Conservation (phyloP, 2,329 filamentous ascomycete species). For the Pseudogymnoascus sp. region DNA sequence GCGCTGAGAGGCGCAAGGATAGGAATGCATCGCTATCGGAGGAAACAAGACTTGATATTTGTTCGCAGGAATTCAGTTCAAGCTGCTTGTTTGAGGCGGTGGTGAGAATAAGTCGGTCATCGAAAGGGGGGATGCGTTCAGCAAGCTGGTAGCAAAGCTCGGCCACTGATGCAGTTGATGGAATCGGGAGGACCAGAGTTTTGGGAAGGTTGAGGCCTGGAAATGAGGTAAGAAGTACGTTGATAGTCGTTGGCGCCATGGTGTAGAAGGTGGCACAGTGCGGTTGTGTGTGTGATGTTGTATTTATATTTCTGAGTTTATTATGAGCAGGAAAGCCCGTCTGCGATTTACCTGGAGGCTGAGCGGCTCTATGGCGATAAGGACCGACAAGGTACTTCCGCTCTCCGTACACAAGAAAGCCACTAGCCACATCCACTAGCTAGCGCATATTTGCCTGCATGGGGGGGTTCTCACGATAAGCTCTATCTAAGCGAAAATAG, state of each 20-base stretch:
- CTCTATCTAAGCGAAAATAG: slow-evolving; percentile 3
- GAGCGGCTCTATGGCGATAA: slow-evolving; percentile 1
- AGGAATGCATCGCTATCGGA: slow-evolving; percentile 57
- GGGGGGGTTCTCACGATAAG: not conserved
- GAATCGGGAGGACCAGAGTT: slow-evolving; percentile 71
- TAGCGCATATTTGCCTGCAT: not conserved
- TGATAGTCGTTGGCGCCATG: slow-evolving; percentile 56
- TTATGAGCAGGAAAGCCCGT: not conserved
- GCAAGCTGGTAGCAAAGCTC: slow-evolving; percentile 57
- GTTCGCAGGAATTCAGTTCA: slow-evolving; percentile 39
- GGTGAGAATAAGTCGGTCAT: slow-evolving; percentile 63
- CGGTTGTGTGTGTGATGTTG: not conserved
- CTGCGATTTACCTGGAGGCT: slow-evolving; percentile 7
- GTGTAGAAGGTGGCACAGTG: not conserved
- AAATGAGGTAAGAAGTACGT: slow-evolving; percentile 79
- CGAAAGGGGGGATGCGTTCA: slow-evolving; percentile 49
- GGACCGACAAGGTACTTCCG: slow-evolving; percentile 5
- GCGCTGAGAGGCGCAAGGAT: slow-evolving; percentile 69
- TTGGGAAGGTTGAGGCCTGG: slow-evolving; percentile 71
- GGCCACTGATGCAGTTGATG: slow-evolving; percentile 53
- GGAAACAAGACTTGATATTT: slow-evolving; percentile 55
- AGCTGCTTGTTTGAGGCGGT: slow-evolving; percentile 72
- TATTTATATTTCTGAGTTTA: not conserved
- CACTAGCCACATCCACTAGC: slow-evolving; percentile 1
- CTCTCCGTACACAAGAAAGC: not conserved